These are phyloP conservation scores for Hevea brasiliensis DNA, from an alignment of 345 rosid species.

Conservation along the genomic window DNA sequence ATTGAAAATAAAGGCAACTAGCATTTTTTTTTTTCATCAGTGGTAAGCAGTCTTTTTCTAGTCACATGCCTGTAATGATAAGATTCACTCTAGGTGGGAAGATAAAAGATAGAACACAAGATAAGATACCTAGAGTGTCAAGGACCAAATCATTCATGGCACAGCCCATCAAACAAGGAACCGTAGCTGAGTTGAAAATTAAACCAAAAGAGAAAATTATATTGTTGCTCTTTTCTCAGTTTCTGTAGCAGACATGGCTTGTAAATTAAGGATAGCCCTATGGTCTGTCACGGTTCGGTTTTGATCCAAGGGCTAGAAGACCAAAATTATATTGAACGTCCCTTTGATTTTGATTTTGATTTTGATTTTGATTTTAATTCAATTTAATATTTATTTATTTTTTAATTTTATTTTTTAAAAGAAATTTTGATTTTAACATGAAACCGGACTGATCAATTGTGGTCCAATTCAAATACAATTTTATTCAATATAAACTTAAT, in stretches of 20 bases:
- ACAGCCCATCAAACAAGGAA: constrained; percentile 5
- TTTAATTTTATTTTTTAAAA: too few species aligned
- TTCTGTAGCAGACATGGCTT: neutral
- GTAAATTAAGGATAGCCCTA: neutral
- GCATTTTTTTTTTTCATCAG: neutral
- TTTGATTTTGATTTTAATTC: too few species aligned
- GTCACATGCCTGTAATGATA: constrained; percentile 8
- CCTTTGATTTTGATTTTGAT: too few species aligned
- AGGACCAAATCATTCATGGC: constrained; percentile 13
- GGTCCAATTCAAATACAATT: too few species aligned
- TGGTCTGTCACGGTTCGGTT: too few species aligned
- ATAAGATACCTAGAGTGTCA: constrained; percentile 27
- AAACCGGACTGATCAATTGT: too few species aligned
- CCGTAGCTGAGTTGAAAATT: neutral
- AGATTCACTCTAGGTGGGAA: constrained; percentile 13
- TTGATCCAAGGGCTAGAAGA: too few species aligned
- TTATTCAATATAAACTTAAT: too few species aligned
- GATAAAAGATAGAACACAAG: neutral
- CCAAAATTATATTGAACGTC: too few species aligned
- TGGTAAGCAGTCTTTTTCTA: constrained; percentile 28
- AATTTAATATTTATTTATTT: too few species aligned
- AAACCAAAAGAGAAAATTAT: neutral
- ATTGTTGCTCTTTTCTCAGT: neutral
- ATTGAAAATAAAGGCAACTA: neutral
- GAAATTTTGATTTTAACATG: too few species aligned